phyloP scores from a whole-genome alignment of 192 early-diverging fungal genomes.

The Coemansia sp. region DNA sequence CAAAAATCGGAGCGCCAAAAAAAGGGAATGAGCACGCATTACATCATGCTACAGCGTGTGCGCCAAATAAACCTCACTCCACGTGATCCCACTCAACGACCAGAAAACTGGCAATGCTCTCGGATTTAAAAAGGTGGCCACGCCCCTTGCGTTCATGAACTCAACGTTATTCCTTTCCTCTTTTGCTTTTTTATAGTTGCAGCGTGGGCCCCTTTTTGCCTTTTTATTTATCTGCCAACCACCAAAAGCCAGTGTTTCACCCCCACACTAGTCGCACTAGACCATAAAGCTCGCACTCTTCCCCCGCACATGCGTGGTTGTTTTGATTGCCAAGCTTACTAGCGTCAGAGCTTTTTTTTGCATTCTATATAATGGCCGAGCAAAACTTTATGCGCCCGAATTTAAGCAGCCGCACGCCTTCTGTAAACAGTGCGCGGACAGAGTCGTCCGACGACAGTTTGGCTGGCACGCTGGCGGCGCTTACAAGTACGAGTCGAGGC shows the following conservation, averaged over 20 bases:
- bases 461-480: not conserved
- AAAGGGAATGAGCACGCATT: not conserved
- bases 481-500: not conserved
- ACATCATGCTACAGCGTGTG: slow-evolving; percentile 8
- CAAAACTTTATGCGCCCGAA: not conserved
- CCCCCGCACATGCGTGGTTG: not conserved
- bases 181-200: not conserved
- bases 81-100: slow-evolving; percentile 11
- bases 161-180: not conserved
- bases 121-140: not conserved
- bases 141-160: not conserved
- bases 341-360: not conserved
- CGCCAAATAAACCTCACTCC: slow-evolving; percentile 3
- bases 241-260: not conserved
- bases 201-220: not conserved
- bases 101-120: not conserved
- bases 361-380: slow-evolving; percentile 4
- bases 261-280: not conserved
- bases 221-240: not conserved
- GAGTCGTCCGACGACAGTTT: slow-evolving; percentile 11
- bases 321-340: not conserved
- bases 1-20: slow-evolving; percentile 3
- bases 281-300: not conserved
- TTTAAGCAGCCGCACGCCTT: slow-evolving; percentile 2
- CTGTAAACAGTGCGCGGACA: slow-evolving; percentile 9